Evolutionary conservation across 2,329 filamentous ascomycete genomes (phyloP), one percentile per base, ranked within the genome.

Genomic region (Thielaviopsis punctulata): DNA sequence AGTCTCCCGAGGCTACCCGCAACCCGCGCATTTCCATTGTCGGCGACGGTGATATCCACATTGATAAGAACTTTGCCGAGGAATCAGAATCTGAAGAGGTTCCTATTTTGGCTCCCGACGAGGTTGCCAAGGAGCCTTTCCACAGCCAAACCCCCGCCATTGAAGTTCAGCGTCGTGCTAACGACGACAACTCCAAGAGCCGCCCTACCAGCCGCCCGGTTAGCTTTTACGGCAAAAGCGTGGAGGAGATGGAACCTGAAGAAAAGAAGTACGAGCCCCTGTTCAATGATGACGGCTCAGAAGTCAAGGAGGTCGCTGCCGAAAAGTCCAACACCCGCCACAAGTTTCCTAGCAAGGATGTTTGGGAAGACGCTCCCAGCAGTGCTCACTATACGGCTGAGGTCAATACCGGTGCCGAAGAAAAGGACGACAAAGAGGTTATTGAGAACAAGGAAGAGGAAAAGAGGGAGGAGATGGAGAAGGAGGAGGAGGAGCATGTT

Each of bases 361-460:
- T 96, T 41, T 98, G 92, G 92, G 92, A 98, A 68, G 93, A 98
- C 64, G 83, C 87, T 0, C 92, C 93, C 3, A 84, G 81, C 62
- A 95, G 88, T 66, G 73, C 86, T 50, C 80, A 92, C 61, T 79
- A 76, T 61, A 82, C 78, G 30, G 81, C 89, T 2, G 88, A 86
- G 55, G 90, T 96, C 7, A 86, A 83, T 2, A 92, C 86, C 0
- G 88, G 88, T 1, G 84, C 33, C 15, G 43, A 49, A 19, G 48
- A 50, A 21, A 39, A 53, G 10, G 51, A 33, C 9, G 45, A 52
- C n/a, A 21, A 27, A 3, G 25, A 24, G 15, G 23, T 21, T 12
- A 7, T 7, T 21, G 10, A 12, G 2, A 3, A 18, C 21, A 43
- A 46, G 21, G 30, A 88, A 60, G 63, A 68, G 62, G 62, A 66